These are phyloP conservation scores for Eurotiales sp. DNA, from an alignment of 2,329 filamentous ascomycete genomes.

Conservation along the genomic window DNA sequence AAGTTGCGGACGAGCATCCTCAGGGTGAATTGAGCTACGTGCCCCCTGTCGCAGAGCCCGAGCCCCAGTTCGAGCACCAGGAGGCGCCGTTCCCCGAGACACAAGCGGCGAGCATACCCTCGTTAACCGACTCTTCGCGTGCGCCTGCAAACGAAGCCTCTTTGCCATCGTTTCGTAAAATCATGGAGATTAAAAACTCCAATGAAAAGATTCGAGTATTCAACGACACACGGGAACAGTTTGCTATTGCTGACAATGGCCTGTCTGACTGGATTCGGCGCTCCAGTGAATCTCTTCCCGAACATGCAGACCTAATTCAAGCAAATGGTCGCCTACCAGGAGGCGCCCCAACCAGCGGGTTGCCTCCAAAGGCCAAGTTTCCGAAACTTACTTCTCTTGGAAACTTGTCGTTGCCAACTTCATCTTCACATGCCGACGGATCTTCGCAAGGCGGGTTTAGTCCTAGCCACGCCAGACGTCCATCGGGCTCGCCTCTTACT, in stretches of 20 bases:
- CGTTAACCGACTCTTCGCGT: not conserved
- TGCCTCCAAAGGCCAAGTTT: constrained; percentile 36
- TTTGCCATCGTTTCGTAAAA: constrained; percentile 67
- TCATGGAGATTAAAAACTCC: constrained; percentile 64
- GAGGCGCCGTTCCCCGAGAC: constrained; percentile 9
- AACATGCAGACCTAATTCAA: constrained; percentile 47
- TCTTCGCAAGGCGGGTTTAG: constrained; percentile 24
- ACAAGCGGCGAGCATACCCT: not conserved
- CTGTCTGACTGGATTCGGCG: constrained; percentile 59
- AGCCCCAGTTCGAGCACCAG: too few species aligned
- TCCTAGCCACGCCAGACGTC: constrained; percentile 30
- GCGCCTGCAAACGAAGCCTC: constrained; percentile 31
- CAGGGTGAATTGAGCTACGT: constrained; percentile 14
- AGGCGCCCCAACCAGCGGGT: constrained; percentile 25
- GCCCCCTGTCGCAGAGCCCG: constrained; percentile 2
- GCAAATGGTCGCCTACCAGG: constrained; percentile 31
- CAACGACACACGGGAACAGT: constrained; percentile 66
- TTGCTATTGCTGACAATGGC: constrained; percentile 70
- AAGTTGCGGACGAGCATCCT: constrained; percentile 2
- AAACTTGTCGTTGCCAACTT: constrained; percentile 23
- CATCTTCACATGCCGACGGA: constrained; percentile 26
- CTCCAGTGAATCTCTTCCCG: constrained; percentile 49
- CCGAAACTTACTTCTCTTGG: constrained; percentile 37
- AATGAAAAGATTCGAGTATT: constrained; percentile 70
- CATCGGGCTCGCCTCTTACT: constrained; percentile 34